These are phyloP conservation scores for Vitis hybrid DNA, from an alignment of 177 flowering plant species.

Conservation along the genomic window DNA sequence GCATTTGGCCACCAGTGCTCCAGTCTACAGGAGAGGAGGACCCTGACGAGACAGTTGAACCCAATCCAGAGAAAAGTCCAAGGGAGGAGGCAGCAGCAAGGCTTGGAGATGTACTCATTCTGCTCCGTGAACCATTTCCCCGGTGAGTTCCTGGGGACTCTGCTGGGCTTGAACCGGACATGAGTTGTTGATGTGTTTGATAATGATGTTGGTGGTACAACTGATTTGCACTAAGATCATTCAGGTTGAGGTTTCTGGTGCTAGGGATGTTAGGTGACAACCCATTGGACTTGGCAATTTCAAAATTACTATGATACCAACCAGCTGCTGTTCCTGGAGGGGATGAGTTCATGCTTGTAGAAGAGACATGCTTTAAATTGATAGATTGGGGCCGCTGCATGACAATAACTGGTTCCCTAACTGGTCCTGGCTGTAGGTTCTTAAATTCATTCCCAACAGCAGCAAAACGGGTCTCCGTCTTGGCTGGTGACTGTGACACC, in stretches of 20 bases:
- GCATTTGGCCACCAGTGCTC: conserved; percentile 53
- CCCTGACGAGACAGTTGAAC: conserved; percentile 46
- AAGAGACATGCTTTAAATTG: conserved; percentile 35
- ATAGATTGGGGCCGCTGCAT: conserved; percentile 70
- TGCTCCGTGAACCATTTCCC: conserved; percentile 7
- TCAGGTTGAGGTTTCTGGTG: conserved; percentile 24
- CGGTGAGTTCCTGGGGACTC: too few relatives aligned
- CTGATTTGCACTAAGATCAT: conserved; percentile 29
- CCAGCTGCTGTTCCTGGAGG: conserved; percentile 39
- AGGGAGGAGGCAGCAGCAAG: conserved; percentile 59
- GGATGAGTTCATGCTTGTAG: conserved; percentile 30
- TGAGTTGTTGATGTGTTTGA: conserved; percentile 24
- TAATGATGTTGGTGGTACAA: conserved; percentile 39
- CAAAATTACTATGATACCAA: conserved; percentile 48
- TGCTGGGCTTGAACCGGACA: neutral
- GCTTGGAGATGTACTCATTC: conserved; percentile 33
- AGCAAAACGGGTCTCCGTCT: conserved; percentile 32
- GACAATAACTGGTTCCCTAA: conserved; percentile 66
- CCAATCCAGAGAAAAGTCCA: conserved; percentile 64
- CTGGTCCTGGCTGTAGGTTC: conserved; percentile 31
- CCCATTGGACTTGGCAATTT: conserved; percentile 37
- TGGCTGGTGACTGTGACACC: conserved; percentile 32
- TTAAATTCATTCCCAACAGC: conserved; percentile 38
- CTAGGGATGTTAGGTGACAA: conserved; percentile 26
- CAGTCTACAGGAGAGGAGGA: conserved; percentile 66